Evolutionary conservation across 371 early-diverging fungal genomes (phyloP).

Genomic region (Zancudomyces culisetae): DNA sequence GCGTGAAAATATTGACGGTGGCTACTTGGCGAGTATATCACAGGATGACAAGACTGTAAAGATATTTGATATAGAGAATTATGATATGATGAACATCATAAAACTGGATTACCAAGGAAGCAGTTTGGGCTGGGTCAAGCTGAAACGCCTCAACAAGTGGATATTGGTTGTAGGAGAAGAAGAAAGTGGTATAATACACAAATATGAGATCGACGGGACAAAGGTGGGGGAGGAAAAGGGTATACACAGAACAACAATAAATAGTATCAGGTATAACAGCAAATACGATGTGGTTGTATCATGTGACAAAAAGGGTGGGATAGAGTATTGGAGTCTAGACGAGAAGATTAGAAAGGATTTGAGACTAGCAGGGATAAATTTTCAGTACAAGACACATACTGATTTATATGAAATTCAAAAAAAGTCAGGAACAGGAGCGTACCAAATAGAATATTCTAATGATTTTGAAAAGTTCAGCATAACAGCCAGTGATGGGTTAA

Average conservation of each 20-base stretch:
- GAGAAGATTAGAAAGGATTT: constrained; percentile 44
- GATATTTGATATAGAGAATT: constrained; percentile 85
- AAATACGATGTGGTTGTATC: constrained; percentile 57
- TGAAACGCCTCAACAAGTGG: constrained; percentile 54
- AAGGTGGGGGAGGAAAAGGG: constrained; percentile 39
- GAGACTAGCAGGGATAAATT: constrained; percentile 29
- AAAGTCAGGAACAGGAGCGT: constrained; percentile 59
- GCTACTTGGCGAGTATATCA: constrained; percentile 53
- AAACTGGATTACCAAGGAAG: constrained; percentile 54
- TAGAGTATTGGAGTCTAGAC: constrained; percentile 86
- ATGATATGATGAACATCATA: constrained; percentile 94
- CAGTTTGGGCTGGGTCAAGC: constrained; percentile 69
- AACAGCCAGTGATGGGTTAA: constrained; percentile 61
- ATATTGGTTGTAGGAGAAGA: constrained; percentile 64
- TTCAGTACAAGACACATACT: constrained; percentile 74
- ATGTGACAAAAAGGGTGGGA: constrained; percentile 63
- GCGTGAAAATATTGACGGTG: constrained; percentile 52
- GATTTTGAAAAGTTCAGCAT: constrained; percentile 70
- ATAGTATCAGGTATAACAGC: constrained; percentile 60
- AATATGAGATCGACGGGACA: constrained; percentile 68
- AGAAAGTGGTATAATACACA: constrained; percentile 39
- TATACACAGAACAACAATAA: constrained; percentile 57
- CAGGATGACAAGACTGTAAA: constrained; percentile 70
- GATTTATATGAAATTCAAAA: constrained; percentile 86
- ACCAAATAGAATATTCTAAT: constrained; percentile 61